A percentile compares a stretch with the other conserved stretches of the same genome.
Evolutionary conservation across 2,329 filamentous ascomycete species (phyloP).

Genomic region (Calonectria hongkongensis): DNA sequence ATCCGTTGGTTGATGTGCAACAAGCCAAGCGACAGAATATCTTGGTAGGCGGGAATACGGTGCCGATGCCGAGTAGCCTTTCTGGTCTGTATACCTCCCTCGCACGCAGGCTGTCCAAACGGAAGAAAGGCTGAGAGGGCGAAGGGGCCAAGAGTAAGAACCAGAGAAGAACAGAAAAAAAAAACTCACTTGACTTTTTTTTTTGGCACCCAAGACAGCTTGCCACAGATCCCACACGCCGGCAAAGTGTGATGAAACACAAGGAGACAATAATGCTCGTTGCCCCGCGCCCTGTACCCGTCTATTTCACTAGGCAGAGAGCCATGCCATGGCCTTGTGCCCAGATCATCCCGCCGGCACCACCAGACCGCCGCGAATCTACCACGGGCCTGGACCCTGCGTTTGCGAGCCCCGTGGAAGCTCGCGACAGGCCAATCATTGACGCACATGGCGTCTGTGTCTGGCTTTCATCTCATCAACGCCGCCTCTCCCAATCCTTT

Average conservation of each 20-base stretch:
- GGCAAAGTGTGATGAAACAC: conserved; percentile 2
- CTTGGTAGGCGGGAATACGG: conserved; percentile 18
- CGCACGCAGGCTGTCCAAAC: background rate
- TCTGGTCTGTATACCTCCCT: background rate
- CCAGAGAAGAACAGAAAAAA: too few relatives aligned
- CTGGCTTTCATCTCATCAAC: conserved; percentile 40
- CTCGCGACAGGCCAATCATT: conserved; percentile 54
- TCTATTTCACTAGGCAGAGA: conserved; percentile 6
- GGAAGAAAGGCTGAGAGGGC: background rate
- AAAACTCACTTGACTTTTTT: conserved; percentile 15
- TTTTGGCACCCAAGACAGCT: background rate
- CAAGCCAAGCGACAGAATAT: conserved; percentile 4
- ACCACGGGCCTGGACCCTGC: conserved; percentile 23
- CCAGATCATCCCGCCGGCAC: background rate
- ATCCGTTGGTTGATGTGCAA: conserved; percentile 27
- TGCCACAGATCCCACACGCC: background rate
- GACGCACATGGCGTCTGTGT: conserved; percentile 55
- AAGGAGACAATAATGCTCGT: conserved; percentile 10
- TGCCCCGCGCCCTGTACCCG: background rate
- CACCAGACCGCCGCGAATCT: conserved; percentile 26
- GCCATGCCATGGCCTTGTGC: conserved; percentile 15
- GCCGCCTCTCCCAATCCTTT: conserved; percentile 35
- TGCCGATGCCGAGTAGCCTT: conserved; percentile 24
- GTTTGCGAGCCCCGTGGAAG: conserved; percentile 23
- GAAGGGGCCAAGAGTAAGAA: background rate